phyloP scores from a whole-genome alignment of 192 early-diverging fungal species.

The Funneliformis geosporum region DNA sequence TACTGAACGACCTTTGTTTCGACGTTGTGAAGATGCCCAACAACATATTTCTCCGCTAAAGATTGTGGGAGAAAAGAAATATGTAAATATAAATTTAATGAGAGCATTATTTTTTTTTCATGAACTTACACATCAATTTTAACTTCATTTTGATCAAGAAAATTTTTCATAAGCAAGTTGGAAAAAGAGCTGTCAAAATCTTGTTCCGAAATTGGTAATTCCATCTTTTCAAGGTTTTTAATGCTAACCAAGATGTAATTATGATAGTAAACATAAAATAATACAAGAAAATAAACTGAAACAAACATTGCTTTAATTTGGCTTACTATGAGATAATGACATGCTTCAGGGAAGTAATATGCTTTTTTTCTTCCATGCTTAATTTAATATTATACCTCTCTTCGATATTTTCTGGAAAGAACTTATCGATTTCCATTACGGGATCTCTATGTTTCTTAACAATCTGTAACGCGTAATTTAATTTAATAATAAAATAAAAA shows the following conservation, averaged over 20 bases:
- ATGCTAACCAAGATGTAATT: neutral
- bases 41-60: slow-evolving; percentile 34
- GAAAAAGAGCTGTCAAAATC: slow-evolving; percentile 27
- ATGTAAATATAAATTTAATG: neutral
- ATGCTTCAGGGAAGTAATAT: neutral
- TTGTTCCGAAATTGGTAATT: slow-evolving; percentile 29
- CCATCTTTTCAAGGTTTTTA: slow-evolving; percentile 13
- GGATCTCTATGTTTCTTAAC: neutral
- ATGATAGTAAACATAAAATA: neutral
- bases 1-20: slow-evolving; percentile 35
- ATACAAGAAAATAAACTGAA: neutral
- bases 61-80: neutral
- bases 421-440: slow-evolving; percentile 11
- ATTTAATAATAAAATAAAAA: slow-evolving; percentile 27
- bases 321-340: slow-evolving; percentile 16
- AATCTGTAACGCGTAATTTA: slow-evolving; percentile 18
- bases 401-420: neutral
- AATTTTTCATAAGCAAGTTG: slow-evolving; percentile 23
- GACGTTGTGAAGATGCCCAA: slow-evolving; percentile 30
- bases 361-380: slow-evolving; percentile 6
- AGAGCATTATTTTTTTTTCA: neutral
- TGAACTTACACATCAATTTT: slow-evolving; percentile 35
- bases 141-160: slow-evolving; percentile 20
- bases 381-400: slow-evolving; percentile 22
- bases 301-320: neutral